Evolutionary conservation across 805 yeast genomes (phyloP), one percentile per base, ranked within the genome.

Genomic region (Pichia ethanolica): DNA sequence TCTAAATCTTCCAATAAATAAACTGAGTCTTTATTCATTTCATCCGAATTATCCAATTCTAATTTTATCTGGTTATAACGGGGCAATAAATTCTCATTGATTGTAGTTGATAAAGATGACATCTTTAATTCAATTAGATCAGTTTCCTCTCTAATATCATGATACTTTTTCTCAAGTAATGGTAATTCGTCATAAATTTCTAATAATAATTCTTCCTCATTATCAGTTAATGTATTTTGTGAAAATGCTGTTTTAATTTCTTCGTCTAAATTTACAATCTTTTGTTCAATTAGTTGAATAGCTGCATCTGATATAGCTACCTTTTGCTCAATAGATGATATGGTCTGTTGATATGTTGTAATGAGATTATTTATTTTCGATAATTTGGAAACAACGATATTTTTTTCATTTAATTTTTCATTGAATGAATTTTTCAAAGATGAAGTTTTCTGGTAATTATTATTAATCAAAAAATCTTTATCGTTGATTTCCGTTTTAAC

Each of bases 201-300:
- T 4, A 64, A 54, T 25, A 86, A 62, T 25, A 66, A 69, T 0
- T 56, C 48, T 7, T 69, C 62, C 56, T 89, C 95, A 0, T 66
- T 73, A 0, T 59, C 50, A 0, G 81, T 67, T 38, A 89, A 64
- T 8, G 51, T 33, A 1, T 72, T 71, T 42, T 75, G 74, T 20
- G 75, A 68, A 58, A 89, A 88, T 1, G 72, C 72, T 5, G 82
- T 68, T 1, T 59, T 48, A 44, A 80, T 53, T 60, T 89, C 96
- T 1, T 59, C 52, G 27, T 66, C 54, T 47, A 71, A 75, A 13
- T 76, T 76, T 7, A 58, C 56, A 39, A 74, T 59, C 56, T 77
- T 80, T 5, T 67, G 66, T 10, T 55, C 52, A 11, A 68, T 53
- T 3, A 68, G 60, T n/a, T 57, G 66, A n/a, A 73, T 62, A 1